Evolutionary conservation across 2,329 filamentous ascomycete species (phyloP).

Genomic region (Aureobasidium zeae): DNA sequence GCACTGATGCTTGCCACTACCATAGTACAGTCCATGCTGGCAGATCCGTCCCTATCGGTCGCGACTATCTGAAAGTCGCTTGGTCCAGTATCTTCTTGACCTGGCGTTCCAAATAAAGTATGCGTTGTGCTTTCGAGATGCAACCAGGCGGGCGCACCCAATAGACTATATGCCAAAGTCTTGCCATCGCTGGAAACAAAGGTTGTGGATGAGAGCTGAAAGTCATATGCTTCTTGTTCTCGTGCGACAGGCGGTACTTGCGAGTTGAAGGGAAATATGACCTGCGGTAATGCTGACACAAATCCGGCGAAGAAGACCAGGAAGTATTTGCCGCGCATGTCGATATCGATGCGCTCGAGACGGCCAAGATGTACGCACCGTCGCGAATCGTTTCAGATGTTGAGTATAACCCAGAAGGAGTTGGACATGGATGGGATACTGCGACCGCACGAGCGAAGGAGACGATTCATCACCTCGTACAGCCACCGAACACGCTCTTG

Average conservation of each 20-base stretch:
- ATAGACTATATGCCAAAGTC: slow-evolving; percentile 57
- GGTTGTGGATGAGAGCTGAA: slow-evolving; percentile 63
- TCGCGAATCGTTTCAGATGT: neutral
- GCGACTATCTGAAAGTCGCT: slow-evolving; percentile 59
- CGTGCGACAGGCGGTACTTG: slow-evolving; percentile 74
- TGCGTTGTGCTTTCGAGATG: slow-evolving; percentile 56
- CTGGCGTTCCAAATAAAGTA: slow-evolving; percentile 63
- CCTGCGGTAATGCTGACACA: slow-evolving; percentile 23
- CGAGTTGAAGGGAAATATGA: slow-evolving; percentile 67
- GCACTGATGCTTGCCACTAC: slow-evolving; percentile 54
- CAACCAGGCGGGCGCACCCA: slow-evolving; percentile 62
- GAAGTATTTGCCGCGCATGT: neutral
- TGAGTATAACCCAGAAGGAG: neutral
- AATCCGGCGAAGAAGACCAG: neutral
- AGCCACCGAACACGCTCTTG: slow-evolving; percentile 6
- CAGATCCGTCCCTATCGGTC: slow-evolving; percentile 54
- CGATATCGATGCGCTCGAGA: neutral
- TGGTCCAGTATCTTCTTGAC: slow-evolving; percentile 47
- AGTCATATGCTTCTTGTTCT: slow-evolving; percentile 56
- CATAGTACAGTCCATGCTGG: slow-evolving; percentile 57
- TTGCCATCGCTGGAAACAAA: slow-evolving; percentile 52
- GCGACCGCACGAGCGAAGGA: neutral
- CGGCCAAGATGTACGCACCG: neutral
- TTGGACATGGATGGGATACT: neutral
- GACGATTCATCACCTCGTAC: neutral